Conservation (phyloP, 164 flowering plant genomes). For the Vitis rotundifolia region DNA sequence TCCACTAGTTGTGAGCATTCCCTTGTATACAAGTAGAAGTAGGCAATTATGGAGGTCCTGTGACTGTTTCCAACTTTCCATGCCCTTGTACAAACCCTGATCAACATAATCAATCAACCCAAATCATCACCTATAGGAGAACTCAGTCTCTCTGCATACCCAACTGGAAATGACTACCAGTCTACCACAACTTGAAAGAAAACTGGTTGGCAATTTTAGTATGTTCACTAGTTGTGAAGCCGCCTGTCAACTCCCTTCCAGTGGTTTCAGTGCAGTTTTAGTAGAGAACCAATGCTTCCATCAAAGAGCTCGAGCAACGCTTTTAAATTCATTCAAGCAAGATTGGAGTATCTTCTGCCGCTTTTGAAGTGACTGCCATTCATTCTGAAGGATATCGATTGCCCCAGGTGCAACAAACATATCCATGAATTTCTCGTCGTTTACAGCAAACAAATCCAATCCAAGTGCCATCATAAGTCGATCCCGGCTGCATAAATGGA, state of each 20-base stretch:
- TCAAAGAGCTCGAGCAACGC: constrained; percentile 72
- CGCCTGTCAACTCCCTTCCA: neutral
- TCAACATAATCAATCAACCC: too few species aligned
- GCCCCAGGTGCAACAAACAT: constrained; percentile 97
- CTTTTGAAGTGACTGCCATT: constrained; percentile 78
- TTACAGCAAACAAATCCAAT: constrained; percentile 88
- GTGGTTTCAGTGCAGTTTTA: neutral
- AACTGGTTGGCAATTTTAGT: neutral
- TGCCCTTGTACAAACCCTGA: too few species aligned
- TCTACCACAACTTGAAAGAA: too few species aligned
- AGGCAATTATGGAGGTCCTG: too few species aligned
- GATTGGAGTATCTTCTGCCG: constrained; percentile 90
- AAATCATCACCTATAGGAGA: too few species aligned
- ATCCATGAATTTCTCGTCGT: constrained; percentile 93
- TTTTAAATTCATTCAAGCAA: constrained; percentile 88
- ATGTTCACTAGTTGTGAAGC: constrained; percentile 12
- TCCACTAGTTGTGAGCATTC: too few species aligned
- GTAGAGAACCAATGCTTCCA: neutral
- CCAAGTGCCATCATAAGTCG: constrained; percentile 80
- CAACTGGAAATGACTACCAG: too few species aligned
- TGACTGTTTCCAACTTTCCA: too few species aligned
- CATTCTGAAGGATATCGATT: constrained; percentile 70
- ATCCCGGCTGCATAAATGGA: constrained; percentile 58
- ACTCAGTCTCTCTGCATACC: too few species aligned
- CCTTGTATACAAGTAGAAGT: too few species aligned